Percentiles rank a stretch among this genome's conserved stretches.
phyloP scores from a whole-genome alignment of 805 yeast genomes.

The Yarrowia bubula region DNA sequence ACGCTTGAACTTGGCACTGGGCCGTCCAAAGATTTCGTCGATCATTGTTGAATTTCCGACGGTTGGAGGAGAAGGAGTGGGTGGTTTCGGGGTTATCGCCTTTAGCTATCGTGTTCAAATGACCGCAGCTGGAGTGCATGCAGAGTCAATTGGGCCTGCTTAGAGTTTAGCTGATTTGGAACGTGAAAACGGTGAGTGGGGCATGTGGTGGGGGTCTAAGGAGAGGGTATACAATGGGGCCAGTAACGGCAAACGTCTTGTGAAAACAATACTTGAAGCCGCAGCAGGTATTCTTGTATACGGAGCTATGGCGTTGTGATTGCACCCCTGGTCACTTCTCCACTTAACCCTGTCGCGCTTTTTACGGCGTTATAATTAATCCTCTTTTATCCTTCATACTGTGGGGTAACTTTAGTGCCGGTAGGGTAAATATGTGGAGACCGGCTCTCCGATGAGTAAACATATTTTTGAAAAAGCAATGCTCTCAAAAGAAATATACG shows the following conservation, averaged over 20 bases:
- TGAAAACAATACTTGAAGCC: too few species aligned
- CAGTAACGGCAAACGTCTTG: too few species aligned
- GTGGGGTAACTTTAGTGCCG: slow-evolving; percentile 2
- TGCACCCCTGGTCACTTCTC: neutral
- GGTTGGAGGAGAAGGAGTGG: neutral
- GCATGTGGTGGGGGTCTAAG: neutral
- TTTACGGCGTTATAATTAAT: neutral
- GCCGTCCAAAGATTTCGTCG: slow-evolving; percentile 36
- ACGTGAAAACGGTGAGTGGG: slow-evolving; percentile 1
- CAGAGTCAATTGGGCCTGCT: neutral
- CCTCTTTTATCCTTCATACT: neutral
- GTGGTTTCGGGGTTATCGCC: neutral
- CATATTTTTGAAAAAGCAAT: too few species aligned
- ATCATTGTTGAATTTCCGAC: neutral
- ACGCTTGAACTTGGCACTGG: slow-evolving; percentile 35
- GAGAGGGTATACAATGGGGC: too few species aligned
- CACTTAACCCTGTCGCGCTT: neutral
- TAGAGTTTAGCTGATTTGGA: neutral
- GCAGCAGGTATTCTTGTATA: too few species aligned
- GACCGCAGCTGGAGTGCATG: slow-evolving; percentile 3
- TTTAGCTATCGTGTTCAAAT: slow-evolving; percentile 11
- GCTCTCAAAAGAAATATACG: too few species aligned
- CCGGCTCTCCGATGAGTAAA: too few species aligned
- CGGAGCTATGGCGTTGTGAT: too few species aligned
- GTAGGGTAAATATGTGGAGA: neutral